Conservation (phyloP, 2,329 filamentous ascomycete species). For the Ophiostoma montium region DNA sequence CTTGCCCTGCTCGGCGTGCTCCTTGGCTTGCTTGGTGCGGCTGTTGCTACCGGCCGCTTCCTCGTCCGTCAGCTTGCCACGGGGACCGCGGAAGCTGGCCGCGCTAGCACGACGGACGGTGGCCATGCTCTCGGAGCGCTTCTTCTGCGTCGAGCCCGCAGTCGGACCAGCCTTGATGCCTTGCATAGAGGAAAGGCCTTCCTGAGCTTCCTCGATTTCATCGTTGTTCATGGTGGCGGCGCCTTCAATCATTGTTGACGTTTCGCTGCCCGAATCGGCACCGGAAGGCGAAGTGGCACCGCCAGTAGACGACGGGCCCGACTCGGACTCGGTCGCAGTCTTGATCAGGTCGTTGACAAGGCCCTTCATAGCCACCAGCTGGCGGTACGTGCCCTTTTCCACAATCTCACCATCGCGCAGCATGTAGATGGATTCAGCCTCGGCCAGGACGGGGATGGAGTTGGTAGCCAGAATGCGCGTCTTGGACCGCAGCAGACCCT, state of each 20-base stretch:
- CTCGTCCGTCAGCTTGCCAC: constrained; percentile 74
- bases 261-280: constrained; percentile 32
- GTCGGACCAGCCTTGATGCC: constrained; percentile 48
- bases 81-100: constrained; percentile 74
- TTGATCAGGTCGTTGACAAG: constrained; percentile 74
- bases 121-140: constrained; percentile 52
- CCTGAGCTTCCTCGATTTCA: constrained; percentile 64
- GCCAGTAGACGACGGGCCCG: constrained; percentile 23
- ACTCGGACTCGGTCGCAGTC: constrained; percentile 49
- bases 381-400: constrained; percentile 80
- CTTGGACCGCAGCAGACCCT: constrained; percentile 70
- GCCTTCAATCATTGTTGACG: constrained; percentile 41
- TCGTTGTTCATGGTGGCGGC: constrained; percentile 47
- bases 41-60: constrained; percentile 55
- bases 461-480: constrained; percentile 92
- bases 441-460: constrained; percentile 76
- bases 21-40: constrained; percentile 66
- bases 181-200: constrained; percentile 59
- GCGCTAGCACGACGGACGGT: constrained; percentile 84
- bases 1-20: constrained; percentile 85
- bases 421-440: constrained; percentile 79
- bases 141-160: constrained; percentile 28
- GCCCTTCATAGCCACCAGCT: constrained; percentile 87
- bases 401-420: constrained; percentile 70
- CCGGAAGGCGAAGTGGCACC: constrained; percentile 14